Conservation (phyloP, 495 filamentous ascomycete species). For the Aspergillus panamensis region DNA sequence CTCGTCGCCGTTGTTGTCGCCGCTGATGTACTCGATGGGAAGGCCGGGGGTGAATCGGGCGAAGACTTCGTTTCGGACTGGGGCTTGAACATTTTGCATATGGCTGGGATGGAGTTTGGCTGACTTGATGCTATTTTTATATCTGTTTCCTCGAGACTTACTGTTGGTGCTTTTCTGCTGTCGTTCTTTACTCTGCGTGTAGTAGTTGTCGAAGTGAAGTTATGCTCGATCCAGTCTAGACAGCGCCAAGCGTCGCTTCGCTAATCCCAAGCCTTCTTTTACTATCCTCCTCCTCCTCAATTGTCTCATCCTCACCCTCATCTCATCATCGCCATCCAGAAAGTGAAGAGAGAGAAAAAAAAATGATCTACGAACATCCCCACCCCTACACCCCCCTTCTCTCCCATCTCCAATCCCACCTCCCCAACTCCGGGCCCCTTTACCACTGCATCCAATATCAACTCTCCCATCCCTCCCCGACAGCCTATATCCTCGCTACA, state of each 20-base stretch:
- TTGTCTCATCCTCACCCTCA: too few species aligned
- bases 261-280: too few species aligned
- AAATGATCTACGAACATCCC: constrained; percentile 7
- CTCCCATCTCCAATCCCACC: constrained; percentile 42
- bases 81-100: background rate
- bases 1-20: constrained; percentile 14
- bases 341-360: background rate
- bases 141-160: background rate
- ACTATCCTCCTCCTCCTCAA: background rate
- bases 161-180: background rate
- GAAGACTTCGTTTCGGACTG: constrained; percentile 14
- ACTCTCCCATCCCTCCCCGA: constrained; percentile 32
- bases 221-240: too few species aligned
- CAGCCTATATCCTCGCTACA: constrained; percentile 45
- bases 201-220: too few species aligned
- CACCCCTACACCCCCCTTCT: constrained; percentile 22
- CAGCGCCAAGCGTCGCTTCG: too few species aligned
- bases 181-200: background rate
- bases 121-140: background rate
- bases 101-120: background rate
- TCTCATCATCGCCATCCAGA: background rate
- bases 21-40: constrained; percentile 2
- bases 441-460: constrained; percentile 57
- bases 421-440: constrained; percentile 55
- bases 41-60: constrained; percentile 11